phyloP scores from a whole-genome alignment of 2,329 filamentous ascomycete species.

The Fonsecaea multimorphosa region DNA sequence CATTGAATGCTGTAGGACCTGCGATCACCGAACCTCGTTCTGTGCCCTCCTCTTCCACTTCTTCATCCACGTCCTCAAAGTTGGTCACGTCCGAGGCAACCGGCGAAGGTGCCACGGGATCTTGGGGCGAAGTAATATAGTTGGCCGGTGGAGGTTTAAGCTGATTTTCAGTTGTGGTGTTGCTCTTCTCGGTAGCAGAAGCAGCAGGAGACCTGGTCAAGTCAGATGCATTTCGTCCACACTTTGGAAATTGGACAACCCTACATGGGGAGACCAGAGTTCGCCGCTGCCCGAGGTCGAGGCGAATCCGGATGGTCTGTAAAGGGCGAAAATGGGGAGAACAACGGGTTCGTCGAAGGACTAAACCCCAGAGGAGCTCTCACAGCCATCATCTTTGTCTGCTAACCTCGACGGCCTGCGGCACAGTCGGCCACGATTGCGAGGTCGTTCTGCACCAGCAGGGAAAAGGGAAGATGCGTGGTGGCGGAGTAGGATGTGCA shows the following conservation, averaged over 20 bases:
- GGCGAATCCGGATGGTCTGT: conserved; percentile 62
- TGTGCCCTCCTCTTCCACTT: conserved; percentile 58
- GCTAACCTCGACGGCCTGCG: conserved; percentile 15
- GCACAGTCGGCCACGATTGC: conserved; percentile 28
- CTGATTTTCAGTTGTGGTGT: conserved; percentile 28
- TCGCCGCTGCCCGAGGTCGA: conserved; percentile 57
- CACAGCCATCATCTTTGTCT: conserved; percentile 59
- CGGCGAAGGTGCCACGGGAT: conserved; percentile 70
- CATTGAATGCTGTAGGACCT: conserved; percentile 12
- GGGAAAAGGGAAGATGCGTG: conserved; percentile 10
- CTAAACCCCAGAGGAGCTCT: conserved; percentile 69
- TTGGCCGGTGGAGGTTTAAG: conserved; percentile 44
- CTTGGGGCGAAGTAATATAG: conserved; percentile 51
- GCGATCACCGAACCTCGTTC: conserved; percentile 26
- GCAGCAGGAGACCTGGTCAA: conserved; percentile 25
- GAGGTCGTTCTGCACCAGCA: conserved; percentile 23
- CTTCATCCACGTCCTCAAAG: conserved; percentile 83
- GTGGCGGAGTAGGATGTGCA: conserved; percentile 11
- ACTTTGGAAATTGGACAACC: conserved; percentile 49
- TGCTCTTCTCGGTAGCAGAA: conserved; percentile 20
- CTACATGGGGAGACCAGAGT: conserved; percentile 62
- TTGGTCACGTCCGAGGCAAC: conserved; percentile 67
- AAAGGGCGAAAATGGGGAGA: conserved; percentile 61
- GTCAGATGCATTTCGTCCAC: conserved; percentile 51
- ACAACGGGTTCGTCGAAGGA: conserved; percentile 58